Conservation (phyloP, 495 filamentous ascomycete genomes). For the Tuber brumale region DNA sequence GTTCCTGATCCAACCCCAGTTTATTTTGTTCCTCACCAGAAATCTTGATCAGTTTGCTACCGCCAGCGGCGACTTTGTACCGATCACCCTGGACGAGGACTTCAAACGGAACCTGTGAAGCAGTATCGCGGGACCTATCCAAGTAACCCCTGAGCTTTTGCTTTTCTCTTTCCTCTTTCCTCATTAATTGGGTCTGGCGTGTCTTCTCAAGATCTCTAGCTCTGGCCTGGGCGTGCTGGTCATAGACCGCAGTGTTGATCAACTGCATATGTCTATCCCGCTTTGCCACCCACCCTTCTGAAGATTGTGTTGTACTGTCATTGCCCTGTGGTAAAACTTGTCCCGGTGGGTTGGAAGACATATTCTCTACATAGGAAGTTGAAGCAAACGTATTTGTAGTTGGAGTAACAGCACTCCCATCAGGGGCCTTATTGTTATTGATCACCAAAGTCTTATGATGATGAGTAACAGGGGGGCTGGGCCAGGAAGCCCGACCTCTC, state of each 20-base stretch:
- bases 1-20: constrained; percentile 17
- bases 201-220: constrained; percentile 69
- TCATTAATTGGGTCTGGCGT: constrained; percentile 53
- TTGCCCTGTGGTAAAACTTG: background rate
- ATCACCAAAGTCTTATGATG: constrained; percentile 40
- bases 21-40: constrained; percentile 53
- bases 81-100: constrained; percentile 67
- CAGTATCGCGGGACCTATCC: constrained; percentile 36
- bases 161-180: constrained; percentile 61
- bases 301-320: background rate
- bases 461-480: constrained; percentile 38
- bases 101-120: constrained; percentile 51
- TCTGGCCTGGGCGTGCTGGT: constrained; percentile 64
- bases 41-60: constrained; percentile 75
- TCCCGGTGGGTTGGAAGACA: background rate
- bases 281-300: constrained; percentile 63
- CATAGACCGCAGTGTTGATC: constrained; percentile 77
- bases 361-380: constrained; percentile 2
- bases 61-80: constrained; percentile 68
- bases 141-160: constrained; percentile 50
- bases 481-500: constrained; percentile 46
- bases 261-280: constrained; percentile 80
- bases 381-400: constrained; percentile 28
- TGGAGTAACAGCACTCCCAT: constrained; percentile 21
- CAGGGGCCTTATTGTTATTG: constrained; percentile 32